Percentiles rank a stretch among this genome's conserved stretches.
Evolutionary conservation across 2,329 filamentous ascomycete species (phyloP).

Genomic region (Phialemonium atrogriseum): DNA sequence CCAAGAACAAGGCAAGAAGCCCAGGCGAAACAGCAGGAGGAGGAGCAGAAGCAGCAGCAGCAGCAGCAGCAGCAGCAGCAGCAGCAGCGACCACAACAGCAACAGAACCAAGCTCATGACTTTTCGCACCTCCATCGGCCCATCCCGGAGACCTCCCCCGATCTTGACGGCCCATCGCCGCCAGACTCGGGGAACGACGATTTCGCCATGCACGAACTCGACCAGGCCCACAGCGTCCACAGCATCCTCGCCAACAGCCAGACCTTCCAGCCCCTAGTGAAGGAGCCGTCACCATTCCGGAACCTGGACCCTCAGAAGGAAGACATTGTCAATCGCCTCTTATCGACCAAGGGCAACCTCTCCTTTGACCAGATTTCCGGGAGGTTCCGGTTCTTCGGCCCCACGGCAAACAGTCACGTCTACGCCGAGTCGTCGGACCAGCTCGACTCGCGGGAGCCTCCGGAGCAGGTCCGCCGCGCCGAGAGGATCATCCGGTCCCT

Average conservation of each 20-base stretch:
- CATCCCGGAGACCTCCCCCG: too few species aligned
- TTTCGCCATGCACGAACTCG: constrained; percentile 16
- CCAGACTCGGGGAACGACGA: constrained; percentile 26
- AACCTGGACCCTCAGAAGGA: constrained; percentile 33
- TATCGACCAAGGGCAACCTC: constrained; percentile 40
- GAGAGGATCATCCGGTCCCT: constrained; percentile 39
- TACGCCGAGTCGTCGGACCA: constrained; percentile 30
- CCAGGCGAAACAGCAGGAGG: constrained; percentile 17
- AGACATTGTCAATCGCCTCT: constrained; percentile 37
- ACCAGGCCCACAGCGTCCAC: constrained; percentile 14
- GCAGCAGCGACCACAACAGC: too few species aligned
- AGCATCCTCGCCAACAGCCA: constrained; percentile 12
- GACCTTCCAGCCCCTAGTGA: constrained; percentile 12
- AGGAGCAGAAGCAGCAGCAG: constrained; percentile 9
- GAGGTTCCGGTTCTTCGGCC: constrained; percentile 42
- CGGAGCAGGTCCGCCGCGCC: constrained; percentile 36
- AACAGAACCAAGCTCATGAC: constrained; percentile 5
- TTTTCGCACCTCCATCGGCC: too few species aligned
- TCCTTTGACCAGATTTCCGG: constrained; percentile 43
- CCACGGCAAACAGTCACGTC: constrained; percentile 44
- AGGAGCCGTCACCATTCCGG: constrained; percentile 24
- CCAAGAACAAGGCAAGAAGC: constrained; percentile 39
- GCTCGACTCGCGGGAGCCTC: constrained; percentile 27
- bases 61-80: constrained; percentile 4
- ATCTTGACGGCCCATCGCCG: constrained; percentile 18